Conservation (phyloP, 768 basidiomycete genomes). For the Auriscalpium vulgare region DNA sequence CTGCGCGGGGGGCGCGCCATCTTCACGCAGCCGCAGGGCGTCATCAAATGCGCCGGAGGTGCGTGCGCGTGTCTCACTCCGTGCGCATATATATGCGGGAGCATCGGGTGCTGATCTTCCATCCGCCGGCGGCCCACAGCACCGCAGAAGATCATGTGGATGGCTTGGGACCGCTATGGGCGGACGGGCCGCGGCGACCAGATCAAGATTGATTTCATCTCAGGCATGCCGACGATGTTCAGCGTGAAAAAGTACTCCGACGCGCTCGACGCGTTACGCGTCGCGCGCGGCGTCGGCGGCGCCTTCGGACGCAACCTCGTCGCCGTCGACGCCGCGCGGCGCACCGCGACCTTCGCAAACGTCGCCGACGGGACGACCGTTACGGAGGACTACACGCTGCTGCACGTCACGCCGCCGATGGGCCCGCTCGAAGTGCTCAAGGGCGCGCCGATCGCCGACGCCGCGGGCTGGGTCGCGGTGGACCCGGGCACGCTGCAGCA, state of each 20-base stretch:
- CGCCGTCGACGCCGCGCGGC: constrained; percentile 59
- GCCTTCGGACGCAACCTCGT: constrained; percentile 79
- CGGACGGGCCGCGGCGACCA: constrained; percentile 49
- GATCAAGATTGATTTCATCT: constrained; percentile 71
- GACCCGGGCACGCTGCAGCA: constrained; percentile 77
- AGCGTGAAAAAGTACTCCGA: constrained; percentile 94
- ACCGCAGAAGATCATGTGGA: constrained; percentile 94
- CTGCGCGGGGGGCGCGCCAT: constrained; percentile 76
- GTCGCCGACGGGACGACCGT: constrained; percentile 53
- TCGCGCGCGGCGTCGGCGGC: constrained; percentile 73
- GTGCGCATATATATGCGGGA: not conserved
- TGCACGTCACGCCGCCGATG: constrained; percentile 91
- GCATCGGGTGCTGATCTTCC: not conserved
- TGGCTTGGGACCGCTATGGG: constrained; percentile 81
- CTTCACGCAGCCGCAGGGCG: constrained; percentile 90
- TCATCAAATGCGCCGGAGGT: constrained; percentile 94
- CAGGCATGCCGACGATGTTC: constrained; percentile 95
- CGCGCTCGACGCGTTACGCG: constrained; percentile 68
- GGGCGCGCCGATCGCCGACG: constrained; percentile 68
- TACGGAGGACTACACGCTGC: constrained; percentile 68
- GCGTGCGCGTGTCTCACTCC: constrained; percentile 2
- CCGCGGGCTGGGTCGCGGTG: constrained; percentile 85
- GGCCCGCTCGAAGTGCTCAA: constrained; percentile 80
- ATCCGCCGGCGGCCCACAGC: constrained; percentile 31
- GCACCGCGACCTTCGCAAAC: constrained; percentile 80